Percentiles rank a stretch among this genome's conserved stretches.
These are phyloP conservation scores for Diaporthe sp. DNA, from an alignment of 2,329 filamentous ascomycete genomes.

Conservation along the genomic window DNA sequence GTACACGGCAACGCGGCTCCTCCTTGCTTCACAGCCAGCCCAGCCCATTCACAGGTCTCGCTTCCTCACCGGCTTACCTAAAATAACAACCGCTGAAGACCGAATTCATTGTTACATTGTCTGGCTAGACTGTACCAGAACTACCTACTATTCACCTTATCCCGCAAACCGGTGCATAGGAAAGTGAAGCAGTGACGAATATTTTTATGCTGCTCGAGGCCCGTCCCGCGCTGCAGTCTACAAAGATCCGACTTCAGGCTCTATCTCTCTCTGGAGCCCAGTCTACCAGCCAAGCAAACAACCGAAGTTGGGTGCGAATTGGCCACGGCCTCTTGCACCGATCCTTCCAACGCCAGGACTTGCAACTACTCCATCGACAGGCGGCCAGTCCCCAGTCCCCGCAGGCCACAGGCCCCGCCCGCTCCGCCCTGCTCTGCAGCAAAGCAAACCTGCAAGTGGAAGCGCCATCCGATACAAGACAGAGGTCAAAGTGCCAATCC, in stretches of 20 bases:
- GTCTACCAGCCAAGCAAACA: constrained; percentile 17
- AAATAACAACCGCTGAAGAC: neutral
- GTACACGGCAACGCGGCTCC: constrained; percentile 3
- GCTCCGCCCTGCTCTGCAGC: constrained; percentile 27
- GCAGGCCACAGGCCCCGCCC: constrained; percentile 12
- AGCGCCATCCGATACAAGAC: constrained; percentile 19
- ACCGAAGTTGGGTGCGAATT: constrained; percentile 27
- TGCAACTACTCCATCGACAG: constrained; percentile 2
- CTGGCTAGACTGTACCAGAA: neutral
- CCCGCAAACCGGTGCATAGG: neutral
- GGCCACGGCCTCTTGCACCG: neutral
- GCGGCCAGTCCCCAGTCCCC: constrained; percentile 19
- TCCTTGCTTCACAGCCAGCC: constrained; percentile 11
- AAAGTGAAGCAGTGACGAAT: neutral
- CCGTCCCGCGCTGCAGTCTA: neutral
- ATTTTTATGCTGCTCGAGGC: neutral
- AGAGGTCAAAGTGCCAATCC: constrained; percentile 24
- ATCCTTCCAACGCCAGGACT: constrained; percentile 21
- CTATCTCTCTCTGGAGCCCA: neutral
- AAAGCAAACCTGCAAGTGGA: constrained; percentile 22
- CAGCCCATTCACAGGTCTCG: neutral
- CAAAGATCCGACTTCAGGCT: neutral
- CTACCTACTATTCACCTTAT: neutral
- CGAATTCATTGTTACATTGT: neutral
- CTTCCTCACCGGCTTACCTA: constrained; percentile 7